These are phyloP conservation scores for Citrullus colocynthis DNA, from an alignment of 306 rosid species.

Conservation along the genomic window DNA sequence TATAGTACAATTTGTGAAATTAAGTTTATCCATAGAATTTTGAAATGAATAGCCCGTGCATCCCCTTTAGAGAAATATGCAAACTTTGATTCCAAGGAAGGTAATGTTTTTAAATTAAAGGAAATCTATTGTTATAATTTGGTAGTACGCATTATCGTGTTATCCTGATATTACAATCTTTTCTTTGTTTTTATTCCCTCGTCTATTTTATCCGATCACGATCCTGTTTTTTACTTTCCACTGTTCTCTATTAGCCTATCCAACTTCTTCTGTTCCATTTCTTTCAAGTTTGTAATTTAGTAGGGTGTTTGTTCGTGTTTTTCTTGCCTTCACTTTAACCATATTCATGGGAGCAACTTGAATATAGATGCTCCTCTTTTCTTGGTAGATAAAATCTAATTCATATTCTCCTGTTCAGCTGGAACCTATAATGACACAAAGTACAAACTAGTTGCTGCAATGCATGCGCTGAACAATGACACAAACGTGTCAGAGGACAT, in stretches of 20 bases:
- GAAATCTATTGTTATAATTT: neutral
- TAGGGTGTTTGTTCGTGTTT: neutral
- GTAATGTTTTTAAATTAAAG: neutral
- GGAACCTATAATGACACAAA: conserved; percentile 37
- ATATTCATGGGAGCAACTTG: neutral
- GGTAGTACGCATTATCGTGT: no score
- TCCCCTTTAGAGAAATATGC: neutral
- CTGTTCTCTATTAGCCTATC: no score
- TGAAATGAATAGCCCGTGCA: neutral
- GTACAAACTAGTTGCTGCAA: conserved; percentile 58
- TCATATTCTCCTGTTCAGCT: conserved; percentile 35
- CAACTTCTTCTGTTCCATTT: no score
- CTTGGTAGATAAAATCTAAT: neutral
- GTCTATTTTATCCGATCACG: no score
- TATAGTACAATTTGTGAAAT: neutral
- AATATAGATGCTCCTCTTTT: neutral
- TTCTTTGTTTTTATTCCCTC: no score
- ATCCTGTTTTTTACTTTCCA: no score
- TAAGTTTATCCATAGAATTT: neutral
- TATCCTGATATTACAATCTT: no score
- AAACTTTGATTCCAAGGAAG: neutral
- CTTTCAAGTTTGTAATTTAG: no score
- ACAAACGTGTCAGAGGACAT: conserved; percentile 35
- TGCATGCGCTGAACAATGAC: conserved; percentile 55
- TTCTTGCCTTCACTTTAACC: neutral